Evolutionary conservation across 2,329 filamentous ascomycete species (phyloP).

Genomic region (Exophiala xenobiotica): DNA sequence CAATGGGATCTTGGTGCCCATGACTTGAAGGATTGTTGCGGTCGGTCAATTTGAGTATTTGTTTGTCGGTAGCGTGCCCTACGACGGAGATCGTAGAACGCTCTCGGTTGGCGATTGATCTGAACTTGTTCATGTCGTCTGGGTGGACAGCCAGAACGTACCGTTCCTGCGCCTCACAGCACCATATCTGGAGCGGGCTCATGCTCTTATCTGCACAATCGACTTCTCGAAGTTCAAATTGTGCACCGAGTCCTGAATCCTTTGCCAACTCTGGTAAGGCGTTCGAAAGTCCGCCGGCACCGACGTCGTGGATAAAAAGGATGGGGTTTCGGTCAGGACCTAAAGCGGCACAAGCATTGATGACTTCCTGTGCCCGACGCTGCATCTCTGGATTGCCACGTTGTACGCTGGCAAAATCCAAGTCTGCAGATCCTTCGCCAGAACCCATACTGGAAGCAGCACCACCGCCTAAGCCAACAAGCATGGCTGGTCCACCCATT

Average conservation of each 20-base stretch:
- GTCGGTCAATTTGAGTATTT: slow-evolving; percentile 77
- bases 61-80: slow-evolving; percentile 70
- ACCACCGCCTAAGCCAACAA: slow-evolving; percentile 93
- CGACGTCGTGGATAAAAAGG: slow-evolving; percentile 95
- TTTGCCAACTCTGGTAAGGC: slow-evolving; percentile 87
- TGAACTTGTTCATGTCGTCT: slow-evolving; percentile 72
- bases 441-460: slow-evolving; percentile 90
- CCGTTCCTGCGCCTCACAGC: slow-evolving; percentile 93
- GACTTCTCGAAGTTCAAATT: slow-evolving; percentile 90
- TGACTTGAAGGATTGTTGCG: slow-evolving; percentile 60
- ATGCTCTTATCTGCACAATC: slow-evolving; percentile 87
- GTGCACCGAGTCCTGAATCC: slow-evolving; percentile 85
- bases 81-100: slow-evolving; percentile 91
- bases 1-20: slow-evolving; percentile 71
- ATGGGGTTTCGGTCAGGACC: slow-evolving; percentile 79
- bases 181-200: slow-evolving; percentile 97
- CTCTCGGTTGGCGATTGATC: slow-evolving; percentile 72
- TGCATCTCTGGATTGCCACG: slow-evolving; percentile 96
- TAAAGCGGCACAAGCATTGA: slow-evolving; percentile 86
- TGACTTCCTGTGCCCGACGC: slow-evolving; percentile 93
- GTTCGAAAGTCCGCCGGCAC: slow-evolving; percentile 82
- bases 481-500: slow-evolving; percentile 92
- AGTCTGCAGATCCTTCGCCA: slow-evolving; percentile 81
- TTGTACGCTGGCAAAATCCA: slow-evolving; percentile 97
- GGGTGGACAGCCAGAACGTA: slow-evolving; percentile 88